Base-by-base conservation (phyloP, 2,329 filamentous ascomycete genomes). In the Monosporascus cannonballus region DNA sequence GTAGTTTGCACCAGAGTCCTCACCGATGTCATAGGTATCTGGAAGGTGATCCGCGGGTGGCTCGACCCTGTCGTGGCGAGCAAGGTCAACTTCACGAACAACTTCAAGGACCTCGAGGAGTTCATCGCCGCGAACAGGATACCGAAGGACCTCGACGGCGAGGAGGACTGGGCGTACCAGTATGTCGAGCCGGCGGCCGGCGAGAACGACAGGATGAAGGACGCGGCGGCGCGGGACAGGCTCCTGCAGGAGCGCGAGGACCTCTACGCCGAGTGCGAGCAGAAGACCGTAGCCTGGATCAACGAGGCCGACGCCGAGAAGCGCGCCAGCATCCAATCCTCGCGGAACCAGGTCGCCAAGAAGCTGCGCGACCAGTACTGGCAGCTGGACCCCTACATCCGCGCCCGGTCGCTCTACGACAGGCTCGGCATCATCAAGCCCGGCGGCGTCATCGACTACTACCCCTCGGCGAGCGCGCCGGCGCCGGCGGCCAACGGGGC, bases 11-110 rank as follows among this genome's bases (percentile, higher is more conserved):
- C 11, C 17, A 76, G 76, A 59, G 70, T 73, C 39, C 47, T 73
- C 73, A 47, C 71, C 72, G 9, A 73, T 63, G 68, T 3, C 62
- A 60, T 20, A 89, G 88, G 89, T n/a, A 89, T 97, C 58, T 97
- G 93, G 94, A 91, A 84, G 68, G 89, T 99, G 59, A 96, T 99
- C 67, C 86, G 84, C 59, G 91, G 92, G 61, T 99, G 94, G 94
- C 82, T 99, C 38, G 94, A 99, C 68, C 94, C 94, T 2, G 93
- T 99, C 3, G 93, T 99, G 27, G 94, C 94, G 24, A 80, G 83
- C 66, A 99, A 99, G 71, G 87, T 99, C 20, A 85, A 96, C 69
- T 97, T 97, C 70, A 94, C 89, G 53, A 94, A 90, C 65, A 90
- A 84, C 60, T 75, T 84, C 51, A 80, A 87, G 51, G 93, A 96